These are phyloP conservation scores for Gaeumannomyces sp. DNA, from an alignment of 2,329 filamentous ascomycete genomes.

Conservation along the genomic window DNA sequence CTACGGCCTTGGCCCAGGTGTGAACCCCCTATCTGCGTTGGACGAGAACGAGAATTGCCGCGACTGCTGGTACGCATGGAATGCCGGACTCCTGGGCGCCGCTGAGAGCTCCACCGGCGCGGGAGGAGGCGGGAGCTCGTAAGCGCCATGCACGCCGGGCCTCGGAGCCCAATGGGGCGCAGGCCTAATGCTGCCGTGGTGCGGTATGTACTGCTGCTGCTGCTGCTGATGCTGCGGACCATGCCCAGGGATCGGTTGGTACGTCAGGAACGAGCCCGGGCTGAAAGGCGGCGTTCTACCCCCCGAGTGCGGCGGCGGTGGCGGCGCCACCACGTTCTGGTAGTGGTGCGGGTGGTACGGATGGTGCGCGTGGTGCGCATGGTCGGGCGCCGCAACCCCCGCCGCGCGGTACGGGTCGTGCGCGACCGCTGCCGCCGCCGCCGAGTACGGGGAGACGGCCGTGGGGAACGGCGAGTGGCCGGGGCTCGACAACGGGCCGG, in stretches of 20 bases:
- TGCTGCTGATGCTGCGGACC: conserved; percentile 12
- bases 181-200: background rate
- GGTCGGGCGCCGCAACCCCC: background rate
- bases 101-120: background rate
- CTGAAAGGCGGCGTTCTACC: conserved; percentile 16
- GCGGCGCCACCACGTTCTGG: conserved; percentile 7
- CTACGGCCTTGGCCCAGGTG: background rate
- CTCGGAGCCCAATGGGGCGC: background rate
- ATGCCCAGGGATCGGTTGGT: conserved; percentile 12
- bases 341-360: conserved; percentile 6
- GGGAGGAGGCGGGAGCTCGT: background rate
- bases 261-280: conserved; percentile 10
- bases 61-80: background rate
- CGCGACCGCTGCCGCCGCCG: conserved; percentile 6
- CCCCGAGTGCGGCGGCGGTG: background rate
- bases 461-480: conserved; percentile 14
- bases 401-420: conserved; percentile 21
- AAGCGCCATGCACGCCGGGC: background rate
- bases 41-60: background rate
- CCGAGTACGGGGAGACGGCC: conserved; percentile 17
- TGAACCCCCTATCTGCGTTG: background rate
- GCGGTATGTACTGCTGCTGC: background rate
- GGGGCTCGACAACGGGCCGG: background rate
- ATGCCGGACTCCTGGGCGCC: background rate
- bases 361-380: background rate